These are phyloP conservation scores for Ceratocystis papillata DNA, from an alignment of 2,329 filamentous ascomycete genomes.

Conservation along the genomic window DNA sequence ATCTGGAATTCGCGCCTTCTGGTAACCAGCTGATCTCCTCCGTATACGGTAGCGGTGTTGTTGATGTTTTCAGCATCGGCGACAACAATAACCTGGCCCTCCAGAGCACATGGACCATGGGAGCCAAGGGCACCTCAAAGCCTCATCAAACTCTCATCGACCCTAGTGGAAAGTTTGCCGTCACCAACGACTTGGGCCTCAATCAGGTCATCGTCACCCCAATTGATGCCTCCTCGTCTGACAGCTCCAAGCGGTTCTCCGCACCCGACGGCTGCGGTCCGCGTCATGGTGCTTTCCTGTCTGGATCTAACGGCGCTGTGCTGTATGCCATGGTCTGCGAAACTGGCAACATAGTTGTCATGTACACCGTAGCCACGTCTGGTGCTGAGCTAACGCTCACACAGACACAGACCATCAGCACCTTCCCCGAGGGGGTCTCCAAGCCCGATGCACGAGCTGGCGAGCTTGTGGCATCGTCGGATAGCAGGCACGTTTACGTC, in stretches of 20 bases:
- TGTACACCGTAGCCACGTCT: constrained; percentile 30
- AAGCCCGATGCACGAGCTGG: constrained; percentile 35
- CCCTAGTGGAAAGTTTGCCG: constrained; percentile 40
- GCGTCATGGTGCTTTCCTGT: constrained; percentile 34
- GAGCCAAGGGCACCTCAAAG: constrained; percentile 32
- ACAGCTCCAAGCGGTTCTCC: constrained; percentile 31
- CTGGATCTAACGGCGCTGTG: constrained; percentile 9
- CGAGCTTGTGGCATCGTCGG: constrained; percentile 36
- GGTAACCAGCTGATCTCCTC: constrained; percentile 18
- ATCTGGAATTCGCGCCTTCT: constrained; percentile 26
- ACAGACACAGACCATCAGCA: constrained; percentile 13
- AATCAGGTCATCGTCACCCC: constrained; percentile 41
- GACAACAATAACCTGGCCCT: constrained; percentile 27
- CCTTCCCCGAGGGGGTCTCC: constrained; percentile 25
- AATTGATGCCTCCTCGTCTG: constrained; percentile 34
- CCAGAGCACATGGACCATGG: constrained; percentile 25
- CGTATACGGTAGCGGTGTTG: constrained; percentile 23
- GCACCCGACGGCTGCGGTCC: constrained; percentile 37
- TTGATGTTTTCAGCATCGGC: constrained; percentile 31
- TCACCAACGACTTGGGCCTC: constrained; percentile 41
- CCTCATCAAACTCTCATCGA: constrained; percentile 42
- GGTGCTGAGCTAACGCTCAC: constrained; percentile 3
- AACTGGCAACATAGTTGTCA: constrained; percentile 23
- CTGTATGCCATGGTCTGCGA: constrained; percentile 26
- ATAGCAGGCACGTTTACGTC: constrained; percentile 40